A percentile compares a stretch with the other conserved stretches of the same genome.
These are phyloP conservation scores for Glutinoglossum americanum DNA, from an alignment of 495 filamentous ascomycete species.

Conservation along the genomic window DNA sequence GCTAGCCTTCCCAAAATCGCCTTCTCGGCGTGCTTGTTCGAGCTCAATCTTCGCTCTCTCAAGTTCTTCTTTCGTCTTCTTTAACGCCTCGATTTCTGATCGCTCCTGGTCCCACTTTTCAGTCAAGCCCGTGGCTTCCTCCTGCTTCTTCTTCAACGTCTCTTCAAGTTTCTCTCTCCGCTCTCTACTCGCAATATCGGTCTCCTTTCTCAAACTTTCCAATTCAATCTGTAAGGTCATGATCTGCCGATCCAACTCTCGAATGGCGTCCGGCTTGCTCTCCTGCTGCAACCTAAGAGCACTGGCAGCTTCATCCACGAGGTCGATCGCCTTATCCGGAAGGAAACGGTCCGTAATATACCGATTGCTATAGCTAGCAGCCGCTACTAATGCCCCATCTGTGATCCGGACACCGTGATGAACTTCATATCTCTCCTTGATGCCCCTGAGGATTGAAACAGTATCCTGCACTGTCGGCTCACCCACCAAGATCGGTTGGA, in stretches of 20 bases:
- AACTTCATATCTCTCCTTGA: conserved; percentile 92
- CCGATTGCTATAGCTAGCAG: conserved; percentile 77
- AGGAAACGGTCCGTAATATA: conserved; percentile 94
- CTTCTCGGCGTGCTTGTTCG: conserved; percentile 68
- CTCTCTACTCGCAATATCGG: conserved; percentile 67
- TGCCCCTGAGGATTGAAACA: conserved; percentile 85
- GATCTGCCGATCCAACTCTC: conserved; percentile 75
- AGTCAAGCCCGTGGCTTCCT: conserved; percentile 41
- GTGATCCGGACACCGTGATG: conserved; percentile 91
- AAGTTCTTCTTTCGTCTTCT: conserved; percentile 63
- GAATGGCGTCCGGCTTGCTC: conserved; percentile 84
- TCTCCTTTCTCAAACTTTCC: conserved; percentile 88
- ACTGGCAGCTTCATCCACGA: conserved; percentile 90
- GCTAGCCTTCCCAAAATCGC: conserved; percentile 76
- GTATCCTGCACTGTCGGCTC: conserved; percentile 84
- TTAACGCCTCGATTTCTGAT: conserved; percentile 61
- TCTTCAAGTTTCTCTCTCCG: conserved; percentile 67
- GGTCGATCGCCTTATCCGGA: conserved; percentile 89
- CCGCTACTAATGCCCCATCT: conserved; percentile 76
- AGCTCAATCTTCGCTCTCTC: conserved; percentile 71
- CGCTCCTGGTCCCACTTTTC: conserved; percentile 81
- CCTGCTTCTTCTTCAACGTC: conserved; percentile 50
- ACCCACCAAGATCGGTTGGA: conserved; percentile 78
- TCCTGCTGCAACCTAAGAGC: conserved; percentile 83
- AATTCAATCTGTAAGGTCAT: conserved; percentile 96